These are phyloP conservation scores for Tolypocladium sp. DNA, from an alignment of 2,329 filamentous ascomycete species.

Conservation along the genomic window DNA sequence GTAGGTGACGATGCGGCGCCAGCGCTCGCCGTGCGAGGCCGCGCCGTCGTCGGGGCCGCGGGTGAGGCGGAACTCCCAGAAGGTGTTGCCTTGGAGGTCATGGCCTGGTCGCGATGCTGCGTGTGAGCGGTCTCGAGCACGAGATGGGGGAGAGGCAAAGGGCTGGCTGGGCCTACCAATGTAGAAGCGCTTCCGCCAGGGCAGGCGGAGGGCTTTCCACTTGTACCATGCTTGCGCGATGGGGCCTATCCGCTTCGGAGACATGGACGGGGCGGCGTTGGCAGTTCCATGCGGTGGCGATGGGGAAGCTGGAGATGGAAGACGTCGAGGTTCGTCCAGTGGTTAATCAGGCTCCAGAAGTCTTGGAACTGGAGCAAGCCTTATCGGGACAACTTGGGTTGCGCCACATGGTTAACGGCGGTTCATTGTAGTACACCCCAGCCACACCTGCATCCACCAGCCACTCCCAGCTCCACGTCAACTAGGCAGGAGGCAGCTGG, in stretches of 20 bases:
- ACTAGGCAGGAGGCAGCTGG: not conserved
- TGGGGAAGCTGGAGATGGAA: not conserved
- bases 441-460: not conserved
- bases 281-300: slow-evolving; percentile 1
- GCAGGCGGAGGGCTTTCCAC: slow-evolving; percentile 54
- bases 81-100: slow-evolving; percentile 58
- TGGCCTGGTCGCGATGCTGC: slow-evolving; percentile 32
- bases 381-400: not conserved
- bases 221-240: slow-evolving; percentile 41
- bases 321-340: not conserved
- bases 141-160: not conserved
- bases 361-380: not conserved
- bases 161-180: slow-evolving; percentile 35
- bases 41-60: slow-evolving; percentile 17
- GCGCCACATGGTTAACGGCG: not conserved
- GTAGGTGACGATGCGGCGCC: slow-evolving; percentile 55
- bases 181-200: slow-evolving; percentile 55
- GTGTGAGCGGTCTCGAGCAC: not conserved
- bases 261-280: slow-evolving; percentile 16
- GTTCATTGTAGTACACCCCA: too few relatives aligned
- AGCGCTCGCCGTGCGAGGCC: slow-evolving; percentile 27
- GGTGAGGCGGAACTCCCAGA: slow-evolving; percentile 55
- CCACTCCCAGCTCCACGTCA: not conserved
- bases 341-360: not conserved
- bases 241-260: slow-evolving; percentile 25